Percentiles rank a stretch among this genome's conserved stretches.
These are phyloP conservation scores for Schoenoplectus triqueter DNA, from an alignment of 202 grass and related monocot species.

Conservation along the genomic window DNA sequence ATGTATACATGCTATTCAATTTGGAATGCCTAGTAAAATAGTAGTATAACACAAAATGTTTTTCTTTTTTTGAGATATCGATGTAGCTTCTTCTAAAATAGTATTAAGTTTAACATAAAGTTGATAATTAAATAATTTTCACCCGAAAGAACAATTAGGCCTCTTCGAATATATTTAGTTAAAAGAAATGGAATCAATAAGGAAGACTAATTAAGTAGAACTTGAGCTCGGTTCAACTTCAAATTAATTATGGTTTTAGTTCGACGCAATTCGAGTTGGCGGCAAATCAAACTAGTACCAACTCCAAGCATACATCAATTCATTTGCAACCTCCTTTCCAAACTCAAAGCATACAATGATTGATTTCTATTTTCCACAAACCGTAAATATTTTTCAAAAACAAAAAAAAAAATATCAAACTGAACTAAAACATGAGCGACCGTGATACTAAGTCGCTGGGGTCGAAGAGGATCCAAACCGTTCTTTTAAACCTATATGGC, in stretches of 20 bases:
- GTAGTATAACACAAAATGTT: too few relatives aligned
- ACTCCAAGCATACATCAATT: not conserved
- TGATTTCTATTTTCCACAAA: not conserved
- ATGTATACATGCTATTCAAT: too few relatives aligned
- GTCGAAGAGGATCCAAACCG: not conserved
- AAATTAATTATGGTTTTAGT: not conserved
- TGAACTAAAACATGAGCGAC: not conserved
- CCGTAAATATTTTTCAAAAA: not conserved
- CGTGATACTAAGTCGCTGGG: not conserved
- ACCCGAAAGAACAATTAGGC: too few relatives aligned
- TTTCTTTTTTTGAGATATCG: too few relatives aligned
- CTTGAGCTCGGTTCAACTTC: not conserved
- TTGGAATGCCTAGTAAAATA: too few relatives aligned
- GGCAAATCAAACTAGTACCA: not conserved
- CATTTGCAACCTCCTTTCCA: not conserved
- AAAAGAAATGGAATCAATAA: too few relatives aligned
- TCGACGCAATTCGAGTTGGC: not conserved
- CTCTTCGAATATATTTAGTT: too few relatives aligned
- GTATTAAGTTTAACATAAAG: too few relatives aligned
- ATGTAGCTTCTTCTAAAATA: too few relatives aligned
- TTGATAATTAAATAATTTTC: too few relatives aligned
- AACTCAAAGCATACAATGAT: not conserved
- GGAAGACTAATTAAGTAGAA: not conserved
- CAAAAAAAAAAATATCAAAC: not conserved
- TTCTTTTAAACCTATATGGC: constrained; percentile 1